Percentiles rank a stretch among this genome's conserved stretches.
These are phyloP conservation scores for Leishmania gerbilli DNA, from an alignment of 208 protist genomes.

Conservation along the genomic window DNA sequence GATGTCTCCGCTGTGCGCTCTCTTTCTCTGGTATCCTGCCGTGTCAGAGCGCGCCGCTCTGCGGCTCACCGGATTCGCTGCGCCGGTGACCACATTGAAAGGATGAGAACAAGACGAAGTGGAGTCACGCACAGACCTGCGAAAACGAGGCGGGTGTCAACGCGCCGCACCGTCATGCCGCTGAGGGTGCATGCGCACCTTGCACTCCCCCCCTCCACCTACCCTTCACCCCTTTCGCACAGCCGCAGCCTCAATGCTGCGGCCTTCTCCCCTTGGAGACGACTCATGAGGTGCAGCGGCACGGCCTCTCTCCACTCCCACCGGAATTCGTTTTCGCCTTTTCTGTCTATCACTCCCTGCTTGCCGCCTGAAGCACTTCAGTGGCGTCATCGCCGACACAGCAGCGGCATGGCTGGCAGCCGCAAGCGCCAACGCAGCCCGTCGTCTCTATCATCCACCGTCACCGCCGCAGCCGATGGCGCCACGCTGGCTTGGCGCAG, in stretches of 20 bases:
- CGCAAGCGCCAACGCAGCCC: constrained; percentile 20
- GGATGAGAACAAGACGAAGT: background rate
- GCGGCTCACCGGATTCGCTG: background rate
- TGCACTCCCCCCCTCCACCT: background rate
- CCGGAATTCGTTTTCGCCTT: background rate
- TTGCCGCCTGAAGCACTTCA: background rate
- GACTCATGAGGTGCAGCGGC: background rate
- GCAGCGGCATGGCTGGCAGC: constrained; percentile 15
- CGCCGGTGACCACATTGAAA: no score
- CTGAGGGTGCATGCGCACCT: background rate
- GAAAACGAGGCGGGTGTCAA: background rate
- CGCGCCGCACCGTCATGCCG: background rate
- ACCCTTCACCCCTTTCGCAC: background rate
- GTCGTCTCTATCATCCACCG: background rate
- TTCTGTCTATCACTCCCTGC: background rate
- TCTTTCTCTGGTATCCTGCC: background rate
- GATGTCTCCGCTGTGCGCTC: background rate
- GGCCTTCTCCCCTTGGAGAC: background rate
- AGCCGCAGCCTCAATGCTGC: background rate
- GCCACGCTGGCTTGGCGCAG: background rate
- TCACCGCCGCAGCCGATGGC: background rate
- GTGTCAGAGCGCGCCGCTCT: background rate
- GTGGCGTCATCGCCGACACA: background rate
- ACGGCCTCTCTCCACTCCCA: background rate
- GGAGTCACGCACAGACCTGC: background rate